These are phyloP conservation scores for Actinomortierella ambigua DNA, from an alignment of 371 early-diverging fungal species.

Conservation along the genomic window DNA sequence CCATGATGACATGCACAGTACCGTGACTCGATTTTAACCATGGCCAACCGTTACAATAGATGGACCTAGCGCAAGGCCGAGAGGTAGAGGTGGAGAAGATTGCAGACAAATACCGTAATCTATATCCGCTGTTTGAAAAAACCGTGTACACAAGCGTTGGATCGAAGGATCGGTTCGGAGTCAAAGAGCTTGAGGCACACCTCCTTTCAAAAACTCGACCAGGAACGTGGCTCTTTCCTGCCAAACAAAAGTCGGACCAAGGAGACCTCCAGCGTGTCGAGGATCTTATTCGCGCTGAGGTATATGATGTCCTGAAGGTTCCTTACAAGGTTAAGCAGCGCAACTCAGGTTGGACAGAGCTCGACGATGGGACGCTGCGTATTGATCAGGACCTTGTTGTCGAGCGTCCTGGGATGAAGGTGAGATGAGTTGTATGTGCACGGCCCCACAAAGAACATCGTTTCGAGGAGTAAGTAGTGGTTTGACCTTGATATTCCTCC, in stretches of 20 bases:
- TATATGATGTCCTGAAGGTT: constrained; percentile 67
- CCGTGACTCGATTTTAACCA: not conserved
- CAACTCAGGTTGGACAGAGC: constrained; percentile 72
- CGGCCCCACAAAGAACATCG: too few relatives aligned
- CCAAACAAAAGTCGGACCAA: constrained; percentile 64
- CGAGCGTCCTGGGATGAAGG: constrained; percentile 39
- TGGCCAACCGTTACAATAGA: constrained; percentile 26
- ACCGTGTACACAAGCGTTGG: constrained; percentile 34
- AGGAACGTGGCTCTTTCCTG: constrained; percentile 67
- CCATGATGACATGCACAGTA: too few relatives aligned
- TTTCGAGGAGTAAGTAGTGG: too few relatives aligned
- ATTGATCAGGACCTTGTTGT: constrained; percentile 60
- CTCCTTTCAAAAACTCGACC: constrained; percentile 55
- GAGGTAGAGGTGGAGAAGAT: constrained; percentile 47
- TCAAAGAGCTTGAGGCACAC: constrained; percentile 40
- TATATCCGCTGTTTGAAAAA: constrained; percentile 42
- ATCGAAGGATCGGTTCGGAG: constrained; percentile 37
- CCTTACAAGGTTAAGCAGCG: constrained; percentile 71
- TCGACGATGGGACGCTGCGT: constrained; percentile 50
- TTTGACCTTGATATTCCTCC: too few relatives aligned
- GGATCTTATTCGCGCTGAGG: constrained; percentile 74
- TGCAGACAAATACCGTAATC: constrained; percentile 29
- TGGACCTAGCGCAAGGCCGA: constrained; percentile 59
- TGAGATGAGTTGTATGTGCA: too few relatives aligned
- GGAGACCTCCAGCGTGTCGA: constrained; percentile 70